Evolutionary conservation across 2,329 filamentous ascomycete genomes (phyloP), one percentile per base, ranked within the genome.

Genomic region (Ophiocordyceps camponoti-leonardi): DNA sequence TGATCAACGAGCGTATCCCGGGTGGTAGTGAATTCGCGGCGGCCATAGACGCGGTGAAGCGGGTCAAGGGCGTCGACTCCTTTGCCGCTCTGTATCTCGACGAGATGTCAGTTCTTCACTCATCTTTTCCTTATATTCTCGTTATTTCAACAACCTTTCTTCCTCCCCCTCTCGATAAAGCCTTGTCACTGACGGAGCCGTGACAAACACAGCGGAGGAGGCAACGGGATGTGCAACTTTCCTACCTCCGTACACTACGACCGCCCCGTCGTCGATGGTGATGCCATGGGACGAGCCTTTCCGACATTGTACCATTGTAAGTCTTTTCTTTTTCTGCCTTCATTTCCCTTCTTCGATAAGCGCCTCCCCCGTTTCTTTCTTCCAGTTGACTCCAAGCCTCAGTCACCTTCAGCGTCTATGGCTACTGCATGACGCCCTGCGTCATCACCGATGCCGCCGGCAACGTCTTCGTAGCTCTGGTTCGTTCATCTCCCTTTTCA

Each of bases 391-490:
- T 28, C 26, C 26, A 23, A 40, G 18, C 37, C 47, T n/a, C 6
- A 65, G 62, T 58, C 12, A 64, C 58, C 0, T 59, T 63, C 19
- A 64, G 61, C 44, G 59, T 66, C 0, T 65, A 65, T 19, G 63
- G 62, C 0, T 53, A 63, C 16, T 54, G 59, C 2, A 51, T 65
- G 6, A 52, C 54, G 0, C 64, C 64, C 0, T 65, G 62, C 20
- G 56, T 59, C 0, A 54, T 66, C 16, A 57, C 62, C 2, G 62
- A 66, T 43, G 61, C 58, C 1, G 54, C 58, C 16, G 61, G 61
- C 35, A 65, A 66, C 41, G 54, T 55, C 2, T 54, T 52, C 22
- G 54, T 65, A 0, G 53, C 63, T 14, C 59, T 59, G 54, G 58
- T 57, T 48, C 41, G 53, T 39, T n/a, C n/a, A 22, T 18, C n/a